Conservation (phyloP, 495 filamentous ascomycete species). For the Podospora appendiculata region DNA sequence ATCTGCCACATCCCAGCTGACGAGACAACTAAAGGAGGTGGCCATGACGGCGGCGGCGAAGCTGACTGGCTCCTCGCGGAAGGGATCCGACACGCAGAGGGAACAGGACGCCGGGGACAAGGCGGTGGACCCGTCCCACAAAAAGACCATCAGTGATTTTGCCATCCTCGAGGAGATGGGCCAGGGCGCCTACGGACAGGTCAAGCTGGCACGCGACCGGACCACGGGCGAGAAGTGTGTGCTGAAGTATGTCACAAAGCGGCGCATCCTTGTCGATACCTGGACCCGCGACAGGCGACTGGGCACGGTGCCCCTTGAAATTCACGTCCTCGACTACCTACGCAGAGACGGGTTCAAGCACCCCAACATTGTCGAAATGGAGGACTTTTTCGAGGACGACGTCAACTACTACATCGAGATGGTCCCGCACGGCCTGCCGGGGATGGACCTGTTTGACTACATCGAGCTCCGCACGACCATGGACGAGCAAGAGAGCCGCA, state of each 20-base stretch:
- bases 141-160: conserved; percentile 86
- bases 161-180: conserved; percentile 96
- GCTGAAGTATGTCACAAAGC: conserved; percentile 96
- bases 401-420: conserved; percentile 99
- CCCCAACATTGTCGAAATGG: conserved; percentile 97
- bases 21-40: conserved; percentile 68
- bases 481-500: conserved; percentile 88
- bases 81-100: conserved; percentile 14
- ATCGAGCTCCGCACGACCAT: conserved; percentile 95
- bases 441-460: conserved; percentile 99
- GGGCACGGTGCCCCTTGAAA: conserved; percentile 95
- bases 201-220: conserved; percentile 91
- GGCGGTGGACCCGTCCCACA: conserved; percentile 29
- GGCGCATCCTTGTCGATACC: conserved; percentile 93
- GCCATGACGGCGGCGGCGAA: conserved; percentile 43
- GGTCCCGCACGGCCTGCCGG: conserved; percentile 89
- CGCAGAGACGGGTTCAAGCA: conserved; percentile 79
- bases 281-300: conserved; percentile 93
- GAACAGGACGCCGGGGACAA: conserved; percentile 25
- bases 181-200: conserved; percentile 94
- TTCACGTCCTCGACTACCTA: conserved; percentile 94
- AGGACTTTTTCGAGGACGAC: conserved; percentile 96
- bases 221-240: conserved; percentile 78
- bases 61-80: conserved; percentile 30
- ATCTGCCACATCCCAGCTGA: conserved; percentile 52